Base-by-base conservation (phyloP, 768 basidiomycete genomes). In the Termitomyces bulborhizus region DNA sequence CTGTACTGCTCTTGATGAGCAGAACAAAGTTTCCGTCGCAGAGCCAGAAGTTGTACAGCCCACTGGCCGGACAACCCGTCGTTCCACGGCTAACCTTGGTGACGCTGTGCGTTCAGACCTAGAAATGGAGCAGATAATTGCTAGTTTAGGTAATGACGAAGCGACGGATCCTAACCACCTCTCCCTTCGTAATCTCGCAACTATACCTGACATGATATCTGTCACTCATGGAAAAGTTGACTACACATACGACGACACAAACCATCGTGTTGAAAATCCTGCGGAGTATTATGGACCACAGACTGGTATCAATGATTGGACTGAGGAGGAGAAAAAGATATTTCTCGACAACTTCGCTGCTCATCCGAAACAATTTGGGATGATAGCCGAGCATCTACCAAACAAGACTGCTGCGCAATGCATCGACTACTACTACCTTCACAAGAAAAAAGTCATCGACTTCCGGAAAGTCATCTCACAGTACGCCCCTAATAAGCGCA, bases 61-160 rank as follows among this genome's bases (percentile, higher is more conserved):
- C 41, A 61, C 74, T 40, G 73, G 76, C 21, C 77, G 90, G 49
- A 85, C 87, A 41, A 91, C 90, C 8, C 81, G 90, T 29, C 83
- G 91, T 26, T 82, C 86, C 9, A 77, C 85, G 46, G 85, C 87
- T 0, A 73, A 71, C 42, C 72, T 90, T 58, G 91, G 91, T 27
- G 95, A 97, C 68, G 86, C 91, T 13, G 94, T 94, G 15, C 86
- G 93, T 4, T 93, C 94, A 16, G 95, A 98, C 69, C 79, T 96
- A 54, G 96, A 98, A 74, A 94, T 97, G 84, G 91, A 97, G 64
- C 93, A 94, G 71, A 93, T 98, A 65, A 89, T 98, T 55, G 92
- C 92, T n/a, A 91, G 87, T 64, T 74, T 97, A 40, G 93, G 92
- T 26, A 89, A 87, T 61, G 93, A 96, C 59, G 94, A 96, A 57